Evolutionary conservation across 2,329 filamentous ascomycete genomes (phyloP), one percentile per base, ranked within the genome.

Genomic region (Aspergillus brunneoviolaceus): DNA sequence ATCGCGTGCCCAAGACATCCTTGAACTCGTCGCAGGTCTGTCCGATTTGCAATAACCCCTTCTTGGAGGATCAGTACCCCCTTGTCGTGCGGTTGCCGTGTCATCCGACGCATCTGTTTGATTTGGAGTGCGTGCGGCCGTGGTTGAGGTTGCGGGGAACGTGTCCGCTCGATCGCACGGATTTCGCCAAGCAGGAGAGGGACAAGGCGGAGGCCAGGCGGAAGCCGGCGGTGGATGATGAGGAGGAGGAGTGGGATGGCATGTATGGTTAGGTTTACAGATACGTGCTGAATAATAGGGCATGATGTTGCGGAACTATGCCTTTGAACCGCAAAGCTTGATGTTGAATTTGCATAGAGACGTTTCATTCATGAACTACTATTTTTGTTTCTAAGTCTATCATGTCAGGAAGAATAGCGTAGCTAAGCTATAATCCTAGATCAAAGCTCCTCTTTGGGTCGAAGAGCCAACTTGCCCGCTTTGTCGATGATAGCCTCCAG

Each of bases 91-190:
- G 81, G 29, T 71, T 89, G 33, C 84, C 86, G 10, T 89, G 86
- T 65, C 84, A 88, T 70, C 77, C 82, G 16, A 82, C 82, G 42
- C 86, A 89, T 70, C 68, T 85, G 21, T 88, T 88, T 72, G 86
- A 89, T 73, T 72, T 88, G 27, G 86, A 88, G 67, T 89, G 86
- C 72, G 85, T 89, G 62, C 75, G 81, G 60, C 86, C 86, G 0
- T 89, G 86, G 86, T 73, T 89, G 63, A 82, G 87, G 64, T 76
- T 88, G 58, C 84, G 87, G 63, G 83, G 84, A 9, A 88, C 85
- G 21, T 89, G 86, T 74, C 86, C 86, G 19, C 76, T 88, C 51
- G 85, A 88, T 69, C 79, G 86, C 54, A 80, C 82, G 69, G 82
- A 84, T 70, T 77, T 88, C 60, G 76, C 84, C 19, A 85, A 86